Conservation (phyloP, 805 yeast genomes). For the Candida saitoana region DNA sequence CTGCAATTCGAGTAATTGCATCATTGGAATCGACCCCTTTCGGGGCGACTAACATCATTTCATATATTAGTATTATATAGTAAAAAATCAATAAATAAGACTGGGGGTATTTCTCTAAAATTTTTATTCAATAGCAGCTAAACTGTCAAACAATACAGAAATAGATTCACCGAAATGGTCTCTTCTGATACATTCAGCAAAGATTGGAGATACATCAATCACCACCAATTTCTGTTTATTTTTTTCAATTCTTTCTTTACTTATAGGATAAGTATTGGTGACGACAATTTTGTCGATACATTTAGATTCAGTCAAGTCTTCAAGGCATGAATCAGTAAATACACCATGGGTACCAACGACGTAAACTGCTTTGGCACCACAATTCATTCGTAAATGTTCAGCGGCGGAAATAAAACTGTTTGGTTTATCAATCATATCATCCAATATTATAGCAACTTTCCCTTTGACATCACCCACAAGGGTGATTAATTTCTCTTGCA, state of each 20-base stretch:
- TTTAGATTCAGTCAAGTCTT: conserved; percentile 67
- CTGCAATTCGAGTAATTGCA: conserved; percentile 55
- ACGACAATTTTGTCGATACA: conserved; percentile 90
- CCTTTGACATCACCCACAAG: conserved; percentile 93
- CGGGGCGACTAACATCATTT: conserved; percentile 1
- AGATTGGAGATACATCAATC: conserved; percentile 90
- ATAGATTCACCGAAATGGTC: conserved; percentile 98
- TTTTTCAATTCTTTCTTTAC: conserved; percentile 52
- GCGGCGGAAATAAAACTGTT: conserved; percentile 95
- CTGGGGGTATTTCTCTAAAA: background rate
- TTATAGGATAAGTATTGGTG: conserved; percentile 92
- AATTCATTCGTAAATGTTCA: conserved; percentile 90
- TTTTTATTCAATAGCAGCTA: conserved; percentile 50
- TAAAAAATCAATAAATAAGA: conserved; percentile 5
- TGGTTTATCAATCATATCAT: conserved; percentile 97
- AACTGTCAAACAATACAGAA: conserved; percentile 85
- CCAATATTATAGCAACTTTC: conserved; percentile 88
- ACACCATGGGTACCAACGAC: conserved; percentile 95
- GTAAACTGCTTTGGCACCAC: conserved; percentile 91
- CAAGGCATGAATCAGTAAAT: conserved; percentile 83
- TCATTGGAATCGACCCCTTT: conserved; percentile 35
- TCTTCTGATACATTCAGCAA: conserved; percentile 97
- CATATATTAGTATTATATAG: conserved; percentile 2
- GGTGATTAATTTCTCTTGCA: conserved; percentile 83
- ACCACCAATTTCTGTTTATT: conserved; percentile 66